Conservation (phyloP, 805 yeast species). For the Wickerhamiella bombiphila region DNA sequence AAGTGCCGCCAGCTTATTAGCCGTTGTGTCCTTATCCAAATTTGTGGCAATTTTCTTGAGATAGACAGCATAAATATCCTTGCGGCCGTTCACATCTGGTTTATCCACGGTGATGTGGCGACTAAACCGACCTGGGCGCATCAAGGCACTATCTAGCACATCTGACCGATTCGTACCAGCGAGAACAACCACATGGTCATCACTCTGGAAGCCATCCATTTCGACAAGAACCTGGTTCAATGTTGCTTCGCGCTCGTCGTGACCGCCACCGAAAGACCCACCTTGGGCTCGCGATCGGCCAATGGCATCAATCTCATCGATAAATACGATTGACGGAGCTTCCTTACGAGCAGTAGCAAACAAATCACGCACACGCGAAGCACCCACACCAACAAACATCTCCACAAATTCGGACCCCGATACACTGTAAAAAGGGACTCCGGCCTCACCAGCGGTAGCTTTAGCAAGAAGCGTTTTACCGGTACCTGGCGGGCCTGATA, state of each 20-base stretch:
- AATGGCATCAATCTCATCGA: slow-evolving; percentile 92
- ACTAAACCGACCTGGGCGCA: slow-evolving; percentile 93
- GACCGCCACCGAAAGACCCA: slow-evolving; percentile 44
- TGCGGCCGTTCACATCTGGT: slow-evolving; percentile 83
- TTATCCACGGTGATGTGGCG: slow-evolving; percentile 74
- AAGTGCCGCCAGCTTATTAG: slow-evolving; percentile 76
- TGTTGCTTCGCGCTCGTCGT: slow-evolving; percentile 89
- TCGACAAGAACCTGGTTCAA: slow-evolving; percentile 84
- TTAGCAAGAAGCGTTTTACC: slow-evolving; percentile 88
- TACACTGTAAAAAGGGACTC: slow-evolving; percentile 81
- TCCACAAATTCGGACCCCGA: slow-evolving; percentile 94
- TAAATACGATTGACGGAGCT: slow-evolving; percentile 83
- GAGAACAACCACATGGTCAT: slow-evolving; percentile 81
- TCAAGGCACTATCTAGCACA: slow-evolving; percentile 72
- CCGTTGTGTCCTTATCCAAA: slow-evolving; percentile 34
- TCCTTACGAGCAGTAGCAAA: slow-evolving; percentile 78
- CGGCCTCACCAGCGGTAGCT: slow-evolving; percentile 96
- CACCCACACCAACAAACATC: slow-evolving; percentile 96
- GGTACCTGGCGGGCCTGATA: slow-evolving; percentile 94
- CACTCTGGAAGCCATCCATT: slow-evolving; percentile 85
- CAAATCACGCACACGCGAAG: slow-evolving; percentile 83
- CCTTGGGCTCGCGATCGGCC: slow-evolving; percentile 57
- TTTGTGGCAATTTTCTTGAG: slow-evolving; percentile 37
- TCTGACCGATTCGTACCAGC: slow-evolving; percentile 95
- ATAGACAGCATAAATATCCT: slow-evolving; percentile 73